phyloP scores from a whole-genome alignment of 257 asterid species.

The Verbascum thapsus region DNA sequence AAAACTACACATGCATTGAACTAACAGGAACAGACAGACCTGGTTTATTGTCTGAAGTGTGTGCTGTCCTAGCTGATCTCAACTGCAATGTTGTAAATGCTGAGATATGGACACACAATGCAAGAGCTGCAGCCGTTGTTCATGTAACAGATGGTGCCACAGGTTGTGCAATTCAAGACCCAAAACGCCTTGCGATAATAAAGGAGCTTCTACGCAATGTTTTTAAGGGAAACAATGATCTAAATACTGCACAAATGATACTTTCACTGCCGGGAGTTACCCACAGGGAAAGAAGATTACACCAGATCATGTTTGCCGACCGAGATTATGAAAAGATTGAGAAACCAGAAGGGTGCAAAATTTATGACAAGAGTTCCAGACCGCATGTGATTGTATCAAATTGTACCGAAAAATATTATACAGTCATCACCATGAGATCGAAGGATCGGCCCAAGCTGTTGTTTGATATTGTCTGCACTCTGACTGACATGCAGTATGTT shows the following conservation, averaged over 20 bases:
- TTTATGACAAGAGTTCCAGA: conserved; percentile 43
- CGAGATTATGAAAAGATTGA: conserved; percentile 63
- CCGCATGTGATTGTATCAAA: conserved; percentile 60
- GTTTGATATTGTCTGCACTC: conserved; percentile 77
- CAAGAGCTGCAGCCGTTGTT: conserved; percentile 84
- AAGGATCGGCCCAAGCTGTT: conserved; percentile 80
- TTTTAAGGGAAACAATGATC: conserved; percentile 57
- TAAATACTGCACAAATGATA: conserved; percentile 58
- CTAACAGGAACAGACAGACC: conserved; percentile 79
- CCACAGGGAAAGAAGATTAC: conserved; percentile 78
- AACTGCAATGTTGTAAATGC: conserved; percentile 73
- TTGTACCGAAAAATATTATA: conserved; percentile 66
- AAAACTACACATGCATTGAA: conserved; percentile 69
- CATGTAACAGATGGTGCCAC: conserved; percentile 54
- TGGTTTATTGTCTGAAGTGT: conserved; percentile 76
- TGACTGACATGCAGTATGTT: conserved; percentile 87
- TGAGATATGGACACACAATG: conserved; percentile 79
- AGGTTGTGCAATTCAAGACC: conserved; percentile 63
- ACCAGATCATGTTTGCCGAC: conserved; percentile 86
- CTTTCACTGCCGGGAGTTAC: conserved; percentile 72
- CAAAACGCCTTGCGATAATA: conserved; percentile 54
- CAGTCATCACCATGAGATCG: conserved; percentile 72
- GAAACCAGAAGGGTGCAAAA: conserved; percentile 30
- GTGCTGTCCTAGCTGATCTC: conserved; percentile 74
- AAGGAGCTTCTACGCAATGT: conserved; percentile 59